These are phyloP conservation scores for Avena sativa DNA, from an alignment of 176 grass and related monocot species.

Conservation along the genomic window DNA sequence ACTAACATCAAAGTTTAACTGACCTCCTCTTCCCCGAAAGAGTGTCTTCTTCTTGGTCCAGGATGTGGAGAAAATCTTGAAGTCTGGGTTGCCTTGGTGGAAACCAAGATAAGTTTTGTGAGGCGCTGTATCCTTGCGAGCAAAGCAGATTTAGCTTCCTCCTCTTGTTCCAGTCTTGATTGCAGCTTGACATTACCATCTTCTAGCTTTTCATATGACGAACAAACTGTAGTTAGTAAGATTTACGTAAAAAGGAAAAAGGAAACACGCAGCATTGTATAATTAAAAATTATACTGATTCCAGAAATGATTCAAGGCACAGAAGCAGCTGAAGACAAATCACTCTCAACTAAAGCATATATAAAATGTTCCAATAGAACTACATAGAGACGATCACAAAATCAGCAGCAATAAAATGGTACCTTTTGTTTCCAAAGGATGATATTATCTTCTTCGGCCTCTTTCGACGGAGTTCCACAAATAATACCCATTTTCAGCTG, in stretches of 20 bases:
- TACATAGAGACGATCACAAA: constrained; percentile 1
- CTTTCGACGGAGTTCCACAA: constrained; percentile 67
- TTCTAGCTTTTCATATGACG: constrained; percentile 82
- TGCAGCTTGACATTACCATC: constrained; percentile 98
- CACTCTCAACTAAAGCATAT: constrained; percentile 4
- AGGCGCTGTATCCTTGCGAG: constrained; percentile 91
- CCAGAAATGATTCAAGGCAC: constrained; percentile 30
- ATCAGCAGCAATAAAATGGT: constrained; percentile 36
- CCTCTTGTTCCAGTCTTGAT: constrained; percentile 97
- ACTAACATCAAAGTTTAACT: constrained; percentile 17
- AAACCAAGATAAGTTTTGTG: constrained; percentile 98
- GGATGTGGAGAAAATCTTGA: constrained; percentile 83
- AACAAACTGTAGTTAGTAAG: constrained; percentile 57
- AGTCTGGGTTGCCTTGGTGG: constrained; percentile 80
- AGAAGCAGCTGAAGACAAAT: constrained; percentile 10
- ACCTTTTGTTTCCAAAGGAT: constrained; percentile 95
- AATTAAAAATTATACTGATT: constrained; percentile 25
- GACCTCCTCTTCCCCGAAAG: constrained; percentile 99
- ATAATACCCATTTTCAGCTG: constrained; percentile 97
- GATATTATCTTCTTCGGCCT: constrained; percentile 82
- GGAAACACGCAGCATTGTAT: constrained; percentile 4
- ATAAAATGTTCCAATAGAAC: neutral
- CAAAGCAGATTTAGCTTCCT: constrained; percentile 97
- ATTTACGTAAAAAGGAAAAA: constrained; percentile 33
- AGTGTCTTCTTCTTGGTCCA: constrained; percentile 90